These are phyloP conservation scores for Saccharomyces hybrid DNA, from an alignment of 1,139 yeast genomes.

Conservation along the genomic window DNA sequence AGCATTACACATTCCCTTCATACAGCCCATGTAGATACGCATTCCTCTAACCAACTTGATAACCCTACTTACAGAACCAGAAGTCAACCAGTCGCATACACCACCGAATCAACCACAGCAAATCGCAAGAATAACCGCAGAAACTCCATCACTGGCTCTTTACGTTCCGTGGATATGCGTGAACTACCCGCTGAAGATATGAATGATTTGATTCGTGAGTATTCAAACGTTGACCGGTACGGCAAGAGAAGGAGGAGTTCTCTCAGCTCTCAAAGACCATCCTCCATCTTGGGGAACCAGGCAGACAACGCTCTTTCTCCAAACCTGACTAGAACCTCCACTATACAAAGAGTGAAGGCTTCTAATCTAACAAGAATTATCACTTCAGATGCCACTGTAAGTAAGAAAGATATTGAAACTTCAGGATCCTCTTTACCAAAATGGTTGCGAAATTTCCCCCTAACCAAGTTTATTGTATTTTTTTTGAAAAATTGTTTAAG, in stretches of 20 bases:
- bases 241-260: conserved; percentile 22
- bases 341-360: conserved; percentile 3
- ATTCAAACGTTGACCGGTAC: conserved; percentile 40
- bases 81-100: conserved; percentile 22
- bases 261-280: conserved; percentile 4
- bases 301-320: background rate
- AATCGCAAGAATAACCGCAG: background rate
- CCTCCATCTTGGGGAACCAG: background rate
- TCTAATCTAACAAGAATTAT: conserved; percentile 16
- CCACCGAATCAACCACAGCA: conserved; percentile 5
- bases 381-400: conserved; percentile 18
- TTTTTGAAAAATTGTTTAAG: conserved; percentile 47
- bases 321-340: background rate
- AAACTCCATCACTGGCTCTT: conserved; percentile 3
- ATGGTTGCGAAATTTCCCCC: conserved; percentile 6
- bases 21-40: background rate
- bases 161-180: conserved; percentile 6
- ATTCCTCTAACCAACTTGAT: background rate
- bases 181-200: conserved; percentile 30
- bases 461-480: conserved; percentile 14
- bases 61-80: conserved; percentile 8
- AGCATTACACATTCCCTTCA: background rate
- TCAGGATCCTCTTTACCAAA: conserved; percentile 9
- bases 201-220: conserved; percentile 53
- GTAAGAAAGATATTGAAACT: conserved; percentile 10